These are phyloP conservation scores for Penicillium polonicum DNA, from an alignment of 2,329 filamentous ascomycete genomes.

Conservation along the genomic window DNA sequence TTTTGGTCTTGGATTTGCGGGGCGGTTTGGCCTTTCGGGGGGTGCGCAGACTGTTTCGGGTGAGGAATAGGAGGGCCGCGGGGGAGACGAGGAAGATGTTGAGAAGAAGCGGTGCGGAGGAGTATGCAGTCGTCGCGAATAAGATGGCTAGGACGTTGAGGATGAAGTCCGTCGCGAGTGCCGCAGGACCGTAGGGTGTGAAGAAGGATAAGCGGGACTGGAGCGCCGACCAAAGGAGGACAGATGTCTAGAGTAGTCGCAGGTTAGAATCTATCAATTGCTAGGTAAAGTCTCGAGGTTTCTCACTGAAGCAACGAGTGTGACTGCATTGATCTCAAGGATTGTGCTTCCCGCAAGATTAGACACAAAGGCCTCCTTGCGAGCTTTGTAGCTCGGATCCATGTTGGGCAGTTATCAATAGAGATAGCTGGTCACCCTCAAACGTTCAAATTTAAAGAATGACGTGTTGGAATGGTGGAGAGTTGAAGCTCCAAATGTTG, in stretches of 20 bases:
- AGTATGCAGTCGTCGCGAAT: slow-evolving; percentile 83
- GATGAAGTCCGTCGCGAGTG: slow-evolving; percentile 76
- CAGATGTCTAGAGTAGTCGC: slow-evolving; percentile 60
- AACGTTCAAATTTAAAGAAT: neutral
- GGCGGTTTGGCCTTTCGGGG: slow-evolving; percentile 38
- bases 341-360: slow-evolving; percentile 81
- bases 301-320: slow-evolving; percentile 77
- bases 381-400: slow-evolving; percentile 71
- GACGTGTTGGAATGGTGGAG: neutral
- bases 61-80: slow-evolving; percentile 61
- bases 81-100: slow-evolving; percentile 72
- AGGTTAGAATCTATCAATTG: slow-evolving; percentile 1
- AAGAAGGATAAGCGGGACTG: slow-evolving; percentile 85
- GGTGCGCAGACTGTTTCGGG: slow-evolving; percentile 29
- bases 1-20: slow-evolving; percentile 21
- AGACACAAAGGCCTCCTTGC: slow-evolving; percentile 95
- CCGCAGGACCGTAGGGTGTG: slow-evolving; percentile 66
- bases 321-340: slow-evolving; percentile 82
- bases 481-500: slow-evolving; percentile 5
- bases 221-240: slow-evolving; percentile 83
- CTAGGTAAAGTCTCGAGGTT: neutral
- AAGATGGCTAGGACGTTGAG: slow-evolving; percentile 81
- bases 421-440: neutral
- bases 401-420: slow-evolving; percentile 21
- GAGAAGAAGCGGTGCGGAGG: slow-evolving; percentile 70